Base-by-base conservation (phyloP, 2,329 filamentous ascomycete genomes). In the Phialophora expanda region DNA sequence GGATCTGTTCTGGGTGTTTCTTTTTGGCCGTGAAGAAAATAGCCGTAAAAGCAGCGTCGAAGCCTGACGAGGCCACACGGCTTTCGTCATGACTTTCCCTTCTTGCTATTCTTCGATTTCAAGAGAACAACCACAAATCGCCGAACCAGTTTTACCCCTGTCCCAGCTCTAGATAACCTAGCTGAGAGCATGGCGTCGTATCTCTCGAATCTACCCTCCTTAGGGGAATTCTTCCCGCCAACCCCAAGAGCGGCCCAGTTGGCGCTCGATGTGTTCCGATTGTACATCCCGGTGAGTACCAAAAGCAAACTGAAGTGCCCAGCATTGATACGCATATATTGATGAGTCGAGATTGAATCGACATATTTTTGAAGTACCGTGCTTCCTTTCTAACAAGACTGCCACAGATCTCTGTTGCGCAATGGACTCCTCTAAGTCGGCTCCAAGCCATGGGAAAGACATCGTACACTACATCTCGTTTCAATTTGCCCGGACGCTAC, bases 391-490 rank as follows among this genome's bases (percentile, higher is more conserved):
- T 63, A 69, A 61, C 69, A 62, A 12, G 4, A 7, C 24, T 17
- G 22, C 20, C 48, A 51, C 24, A 93, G 97, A 86, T 96, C 90
- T 89, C 66, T 89, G 63, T 80, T 84, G n/a, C 85, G 87, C 62
- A 97, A 70, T 72, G 69, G 69, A 68, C 68, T n/a, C 68, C 68
- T 24, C 48, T 70, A 22, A 32, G 30, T 20, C 59, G 57, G 4
- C 44, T 87, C 85, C 95, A 97, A 77, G 91, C 91, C 58, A 92
- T 94, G 82, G 95, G 95, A 77, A 98, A 98, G 80, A 97, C 93
- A 2, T 96, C 92, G 3, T 44, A 44, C 7, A 84, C 88, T 20
- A 69, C 73, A 26, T 72, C 70, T 56, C 75, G 83, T 2, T 82
- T 95, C 76, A 99, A 99, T 79, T 78, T 98, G n/a, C 91, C 93